Conservation (phyloP, 257 asterid genomes). For the Penstemon eatonii region DNA sequence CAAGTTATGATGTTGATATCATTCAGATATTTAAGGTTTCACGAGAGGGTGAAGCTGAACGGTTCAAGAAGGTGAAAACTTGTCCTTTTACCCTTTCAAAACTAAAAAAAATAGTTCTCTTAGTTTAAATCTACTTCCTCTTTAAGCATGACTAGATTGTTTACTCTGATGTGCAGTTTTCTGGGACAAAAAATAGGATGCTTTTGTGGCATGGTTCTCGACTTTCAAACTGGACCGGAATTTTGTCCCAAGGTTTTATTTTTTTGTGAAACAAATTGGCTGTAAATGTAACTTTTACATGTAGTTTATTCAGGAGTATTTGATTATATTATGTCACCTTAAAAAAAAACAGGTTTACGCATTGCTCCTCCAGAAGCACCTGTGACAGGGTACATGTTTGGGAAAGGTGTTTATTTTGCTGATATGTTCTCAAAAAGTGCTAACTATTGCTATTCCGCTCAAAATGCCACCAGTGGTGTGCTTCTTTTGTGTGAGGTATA, state of each 20-base stretch:
- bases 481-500: conserved; percentile 85
- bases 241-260: conserved; percentile 77
- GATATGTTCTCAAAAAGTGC: conserved; percentile 99
- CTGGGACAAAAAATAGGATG: conserved; percentile 67
- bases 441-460: conserved; percentile 66
- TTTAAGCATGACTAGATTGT: conserved; percentile 22
- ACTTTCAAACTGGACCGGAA: conserved; percentile 93
- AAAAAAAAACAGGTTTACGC: conserved; percentile 65
- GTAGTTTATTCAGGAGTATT: conserved; percentile 6
- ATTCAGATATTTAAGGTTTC: conserved; percentile 75
- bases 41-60: conserved; percentile 78
- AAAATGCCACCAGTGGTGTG: conserved; percentile 55
- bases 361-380: conserved; percentile 99
- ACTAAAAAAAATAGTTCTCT: background rate
- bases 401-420: conserved; percentile 97
- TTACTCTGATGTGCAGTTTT: conserved; percentile 50
- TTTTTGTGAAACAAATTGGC: background rate
- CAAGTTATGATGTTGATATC: conserved; percentile 60
- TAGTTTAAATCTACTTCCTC: conserved; percentile 10
- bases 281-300: conserved; percentile 10
- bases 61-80: conserved; percentile 60
- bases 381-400: conserved; percentile 91
- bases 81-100: background rate
- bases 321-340: conserved; percentile 21
- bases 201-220: conserved; percentile 98